phyloP scores from a whole-genome alignment of 306 rosid genomes.

The Trichosanthes truncata region DNA sequence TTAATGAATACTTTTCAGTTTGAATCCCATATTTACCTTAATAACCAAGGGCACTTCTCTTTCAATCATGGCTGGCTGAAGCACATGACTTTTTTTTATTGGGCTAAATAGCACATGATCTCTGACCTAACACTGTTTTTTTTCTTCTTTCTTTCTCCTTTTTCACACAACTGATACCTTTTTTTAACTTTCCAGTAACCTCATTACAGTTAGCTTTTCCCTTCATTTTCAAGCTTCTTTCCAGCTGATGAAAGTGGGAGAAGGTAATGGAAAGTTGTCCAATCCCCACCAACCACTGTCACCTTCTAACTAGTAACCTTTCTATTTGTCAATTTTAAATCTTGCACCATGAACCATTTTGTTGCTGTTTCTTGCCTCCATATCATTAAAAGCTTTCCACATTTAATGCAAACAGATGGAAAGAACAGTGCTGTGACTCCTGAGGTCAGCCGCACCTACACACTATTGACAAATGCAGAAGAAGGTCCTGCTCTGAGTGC shows the following conservation, averaged over 20 bases:
- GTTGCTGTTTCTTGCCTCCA: conserved; percentile 5
- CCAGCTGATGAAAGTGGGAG: background rate
- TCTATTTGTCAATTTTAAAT: conserved; percentile 10
- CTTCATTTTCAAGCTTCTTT: conserved; percentile 22
- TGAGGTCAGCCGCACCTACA: background rate
- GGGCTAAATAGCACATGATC: conserved; percentile 22
- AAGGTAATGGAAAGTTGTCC: conserved; percentile 4
- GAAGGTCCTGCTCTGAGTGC: background rate
- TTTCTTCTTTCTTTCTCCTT: background rate
- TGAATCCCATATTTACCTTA: background rate
- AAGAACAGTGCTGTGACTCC: background rate
- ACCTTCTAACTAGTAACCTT: conserved; percentile 6
- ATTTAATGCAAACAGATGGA: conserved; percentile 3
- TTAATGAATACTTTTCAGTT: background rate
- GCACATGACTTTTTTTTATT: background rate
- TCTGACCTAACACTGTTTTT: conserved; percentile 21
- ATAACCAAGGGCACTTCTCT: conserved; percentile 6
- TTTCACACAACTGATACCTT: background rate
- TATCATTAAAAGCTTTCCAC: conserved; percentile 4
- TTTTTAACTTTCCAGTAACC: background rate
- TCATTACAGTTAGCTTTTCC: background rate
- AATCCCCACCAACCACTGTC: background rate
- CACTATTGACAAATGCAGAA: background rate
- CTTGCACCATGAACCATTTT: conserved; percentile 8
- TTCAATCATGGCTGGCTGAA: conserved; percentile 8